Evolutionary conservation across 2,329 filamentous ascomycete species (phyloP), one percentile per base, ranked within the genome.

Genomic region (Stachybotrys echinatus): DNA sequence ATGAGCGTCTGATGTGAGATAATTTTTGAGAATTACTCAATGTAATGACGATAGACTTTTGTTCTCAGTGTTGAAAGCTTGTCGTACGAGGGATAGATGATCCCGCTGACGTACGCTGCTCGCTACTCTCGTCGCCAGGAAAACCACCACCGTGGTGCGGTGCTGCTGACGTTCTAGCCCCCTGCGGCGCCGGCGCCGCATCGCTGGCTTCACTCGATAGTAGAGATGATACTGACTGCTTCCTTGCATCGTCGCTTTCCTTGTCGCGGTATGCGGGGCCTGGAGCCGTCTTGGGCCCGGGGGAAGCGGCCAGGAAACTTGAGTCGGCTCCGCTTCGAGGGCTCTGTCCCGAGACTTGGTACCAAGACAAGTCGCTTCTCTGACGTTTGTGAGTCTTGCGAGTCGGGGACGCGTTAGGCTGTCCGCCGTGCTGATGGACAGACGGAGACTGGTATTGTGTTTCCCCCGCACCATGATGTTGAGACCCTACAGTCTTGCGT

Each of bases 401-500:
- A 50, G 53, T 55, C 27, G 63, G 55, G 12, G 64, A 48, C 18
- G 55, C 49, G 43, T 61, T 61, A 31, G 60, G 58, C 18, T 59
- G 54, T 45, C 56, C 61, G 51, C 53, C 58, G 48, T 64, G 64
- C 39, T 55, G 54, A 47, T 64, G 64, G 4, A 59, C 39, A 10
- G 63, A 65, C 14, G 67, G 67, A 38, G 67, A 70, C 59, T 65
- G 60, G 48, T 60, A 56, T 54, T 61, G 61, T 46, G 60, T 56
- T 47, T 67, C 60, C 43, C 59, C 60, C 50, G 53, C 58, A 40
- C 50, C 58, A 48, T 55, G 47, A 43, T 58, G 63, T 22, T 60
- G 62, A 21, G 58, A 54, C 48, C 80, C 80, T 39, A 76, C 77
- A 49, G 87, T 84, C 72, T 95, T 95, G 61, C 91, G 85, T 74